A percentile compares a stretch with the other conserved stretches of the same genome.
Conservation (phyloP, 2,329 filamentous ascomycete species). For the Neoarthrinium moseri region DNA sequence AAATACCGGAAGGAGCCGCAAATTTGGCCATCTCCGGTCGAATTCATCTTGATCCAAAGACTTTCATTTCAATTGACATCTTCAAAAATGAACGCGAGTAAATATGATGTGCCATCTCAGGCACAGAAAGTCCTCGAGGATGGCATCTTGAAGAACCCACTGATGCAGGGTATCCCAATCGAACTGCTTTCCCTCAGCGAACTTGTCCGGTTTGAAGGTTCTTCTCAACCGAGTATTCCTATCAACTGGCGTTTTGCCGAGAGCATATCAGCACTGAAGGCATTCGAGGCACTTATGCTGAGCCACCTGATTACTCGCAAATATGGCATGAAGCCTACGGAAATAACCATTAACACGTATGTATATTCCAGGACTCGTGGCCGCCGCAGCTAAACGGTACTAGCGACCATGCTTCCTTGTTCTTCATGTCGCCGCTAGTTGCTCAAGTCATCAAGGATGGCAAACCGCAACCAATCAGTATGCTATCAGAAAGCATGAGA, state of each 20-base stretch:
- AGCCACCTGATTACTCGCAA: slow-evolving; percentile 43
- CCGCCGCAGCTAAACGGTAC: too few species aligned
- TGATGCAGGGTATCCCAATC: slow-evolving; percentile 34
- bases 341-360: slow-evolving; percentile 45
- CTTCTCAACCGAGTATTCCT: slow-evolving; percentile 41
- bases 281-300: slow-evolving; percentile 44
- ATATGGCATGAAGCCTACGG: slow-evolving; percentile 36
- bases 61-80: too few species aligned
- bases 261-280: slow-evolving; percentile 48
- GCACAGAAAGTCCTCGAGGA: slow-evolving; percentile 29
- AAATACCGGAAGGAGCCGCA: too few species aligned
- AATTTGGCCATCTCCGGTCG: too few species aligned
- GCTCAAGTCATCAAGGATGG: slow-evolving; percentile 3
- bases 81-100: too few species aligned
- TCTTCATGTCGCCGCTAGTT: slow-evolving; percentile 34
- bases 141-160: slow-evolving; percentile 41
- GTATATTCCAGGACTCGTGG: too few species aligned
- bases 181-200: slow-evolving; percentile 33
- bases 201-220: slow-evolving; percentile 40
- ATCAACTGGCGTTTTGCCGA: slow-evolving; percentile 58
- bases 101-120: slow-evolving; percentile 26
- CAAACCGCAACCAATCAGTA: too few species aligned
- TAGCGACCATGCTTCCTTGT: slow-evolving; percentile 39
- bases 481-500: background rate
- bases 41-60: too few species aligned